phyloP scores from a whole-genome alignment of 108 stramenopile genomes.

The Nitzschia sp. region DNA sequence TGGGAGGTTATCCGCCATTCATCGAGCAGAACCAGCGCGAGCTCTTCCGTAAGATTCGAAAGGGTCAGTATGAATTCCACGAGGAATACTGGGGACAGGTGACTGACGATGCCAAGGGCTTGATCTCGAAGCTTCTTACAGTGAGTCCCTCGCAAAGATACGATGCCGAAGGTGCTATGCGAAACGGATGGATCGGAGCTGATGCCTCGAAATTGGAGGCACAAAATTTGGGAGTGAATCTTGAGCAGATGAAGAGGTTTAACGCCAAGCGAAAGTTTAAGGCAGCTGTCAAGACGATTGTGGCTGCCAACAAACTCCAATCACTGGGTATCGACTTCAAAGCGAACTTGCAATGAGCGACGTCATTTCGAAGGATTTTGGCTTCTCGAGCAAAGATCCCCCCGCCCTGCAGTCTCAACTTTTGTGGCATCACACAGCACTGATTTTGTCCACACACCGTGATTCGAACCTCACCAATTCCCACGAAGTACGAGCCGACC shows the following conservation, averaged over 20 bases:
- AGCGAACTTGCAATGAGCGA: conserved; percentile 27
- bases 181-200: conserved; percentile 77
- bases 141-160: conserved; percentile 72
- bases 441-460: neutral
- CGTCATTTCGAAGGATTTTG: neutral
- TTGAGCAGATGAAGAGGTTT: conserved; percentile 79
- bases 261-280: conserved; percentile 91
- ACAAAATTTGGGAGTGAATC: conserved; percentile 69
- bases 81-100: conserved; percentile 89
- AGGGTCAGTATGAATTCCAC: conserved; percentile 87
- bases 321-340: conserved; percentile 72
- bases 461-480: neutral
- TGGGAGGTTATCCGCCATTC: conserved; percentile 94
- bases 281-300: conserved; percentile 81
- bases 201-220: conserved; percentile 48
- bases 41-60: conserved; percentile 91
- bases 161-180: conserved; percentile 63
- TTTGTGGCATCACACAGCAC: neutral
- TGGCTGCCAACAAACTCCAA: conserved; percentile 72
- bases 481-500: neutral
- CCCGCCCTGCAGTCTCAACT: neutral
- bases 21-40: conserved; percentile 94
- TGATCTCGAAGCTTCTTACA: conserved; percentile 71
- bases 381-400: too few relatives aligned
- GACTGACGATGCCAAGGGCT: conserved; percentile 74